phyloP scores from a whole-genome alignment of 352 stramenopile genomes.

The Pythium chondricola region DNA sequence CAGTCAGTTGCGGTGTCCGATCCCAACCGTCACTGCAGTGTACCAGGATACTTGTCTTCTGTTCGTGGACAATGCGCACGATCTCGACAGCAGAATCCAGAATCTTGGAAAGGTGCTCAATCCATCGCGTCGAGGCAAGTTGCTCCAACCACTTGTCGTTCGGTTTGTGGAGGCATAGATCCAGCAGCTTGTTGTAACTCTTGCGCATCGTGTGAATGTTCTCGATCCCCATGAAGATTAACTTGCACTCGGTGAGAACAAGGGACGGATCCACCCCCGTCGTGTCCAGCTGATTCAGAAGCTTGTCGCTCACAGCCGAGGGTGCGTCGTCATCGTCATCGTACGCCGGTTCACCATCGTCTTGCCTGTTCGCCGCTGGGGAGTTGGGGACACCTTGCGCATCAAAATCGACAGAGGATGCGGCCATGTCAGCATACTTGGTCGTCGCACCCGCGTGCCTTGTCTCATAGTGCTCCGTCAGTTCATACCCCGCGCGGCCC shows the following conservation, averaged over 20 bases:
- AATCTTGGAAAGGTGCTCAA: conserved; percentile 75
- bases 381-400: conserved; percentile 24
- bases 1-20: conserved; percentile 84
- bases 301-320: conserved; percentile 16
- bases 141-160: conserved; percentile 82
- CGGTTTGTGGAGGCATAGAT: conserved; percentile 55
- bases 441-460: conserved; percentile 47
- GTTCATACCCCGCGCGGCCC: conserved; percentile 84
- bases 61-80: conserved; percentile 65
- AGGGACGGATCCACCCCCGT: conserved; percentile 25
- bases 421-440: conserved; percentile 57
- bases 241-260: conserved; percentile 71
- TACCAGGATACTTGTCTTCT: conserved; percentile 92
- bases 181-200: conserved; percentile 69
- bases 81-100: conserved; percentile 81
- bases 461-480: conserved; percentile 79
- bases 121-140: conserved; percentile 60
- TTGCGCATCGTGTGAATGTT: conserved; percentile 92
- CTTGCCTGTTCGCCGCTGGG: conserved; percentile 3
- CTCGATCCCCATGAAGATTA: conserved; percentile 89
- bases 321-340: conserved; percentile 19
- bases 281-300: conserved; percentile 8
- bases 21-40: conserved; percentile 99
- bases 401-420: conserved; percentile 19
- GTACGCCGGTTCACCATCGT: conserved; percentile 1